Evolutionary conservation across 495 filamentous ascomycete genomes (phyloP), one percentile per base, ranked within the genome.

Genomic region (Letharia lupina): DNA sequence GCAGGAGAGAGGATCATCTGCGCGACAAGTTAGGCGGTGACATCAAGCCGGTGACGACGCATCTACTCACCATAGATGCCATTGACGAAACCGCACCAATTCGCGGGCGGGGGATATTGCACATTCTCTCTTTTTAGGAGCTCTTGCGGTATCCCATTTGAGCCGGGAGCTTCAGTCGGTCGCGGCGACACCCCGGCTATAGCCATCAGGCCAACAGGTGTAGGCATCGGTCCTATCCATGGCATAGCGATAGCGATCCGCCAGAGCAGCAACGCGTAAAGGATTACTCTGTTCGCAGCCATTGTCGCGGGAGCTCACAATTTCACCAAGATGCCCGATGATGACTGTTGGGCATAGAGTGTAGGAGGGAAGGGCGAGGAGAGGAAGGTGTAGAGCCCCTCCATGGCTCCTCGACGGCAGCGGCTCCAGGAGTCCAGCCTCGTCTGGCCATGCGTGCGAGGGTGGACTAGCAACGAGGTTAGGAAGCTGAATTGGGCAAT

Each of bases 61-160:
- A 48, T 28, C 6, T 15, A 56, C 66, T 56, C 47, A 72, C 71
- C 47, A 47, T 62, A 60, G 47, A 62, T 48, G 41, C 71, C 63
- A 13, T 52, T 56, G 60, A 73, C 54, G 45, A 72, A 73, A 15
- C 71, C 70, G 60, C 71, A 73, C 71, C 71, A 73, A 64, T 70
- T 72, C 33, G 45, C n/a, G 3, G 71, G 70, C 3, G 68, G 68
- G 16, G 68, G 68, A 23, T 63, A 68, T 28, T 61, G 60, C 37
- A 70, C 39, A 52, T 62, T 37, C 44, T 69, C 52, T 63, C 71
- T 68, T 28, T 61, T 58, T 9, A 42, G 41, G 7, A 72, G 61
- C 47, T 70, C 71, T 54, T 54, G 57, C 8, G 70, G 71, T 20
- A 73, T 63, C 5, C 64, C 66, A 67, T 68, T 70, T n/a, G 60